These are phyloP conservation scores for Kwoniella newhampshirensis DNA, from an alignment of 768 basidiomycete species.

Conservation along the genomic window DNA sequence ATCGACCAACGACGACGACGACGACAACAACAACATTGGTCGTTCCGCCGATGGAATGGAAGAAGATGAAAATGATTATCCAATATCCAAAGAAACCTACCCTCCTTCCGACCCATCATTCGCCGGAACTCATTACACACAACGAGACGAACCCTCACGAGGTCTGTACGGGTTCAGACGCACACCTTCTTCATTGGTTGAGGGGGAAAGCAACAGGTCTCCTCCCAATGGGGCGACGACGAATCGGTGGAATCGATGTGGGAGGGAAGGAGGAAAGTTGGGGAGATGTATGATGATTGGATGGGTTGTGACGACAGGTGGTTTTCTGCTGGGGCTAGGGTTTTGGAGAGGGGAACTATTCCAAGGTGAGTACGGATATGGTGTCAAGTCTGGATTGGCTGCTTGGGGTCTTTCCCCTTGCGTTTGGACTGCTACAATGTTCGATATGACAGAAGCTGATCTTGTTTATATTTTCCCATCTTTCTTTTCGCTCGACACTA, in stretches of 20 bases:
- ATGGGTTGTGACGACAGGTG: slow-evolving; percentile 74
- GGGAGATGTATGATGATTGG: slow-evolving; percentile 41
- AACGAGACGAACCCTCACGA: not conserved
- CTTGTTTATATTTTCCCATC: slow-evolving; percentile 7
- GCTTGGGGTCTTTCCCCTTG: no score
- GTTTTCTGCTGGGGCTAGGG: slow-evolving; percentile 75
- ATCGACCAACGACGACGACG: no score
- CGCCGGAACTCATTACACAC: not conserved
- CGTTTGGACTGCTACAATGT: no score
- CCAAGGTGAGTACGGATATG: slow-evolving; percentile 71
- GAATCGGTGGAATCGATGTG: not conserved
- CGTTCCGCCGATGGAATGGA: no score
- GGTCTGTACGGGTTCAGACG: slow-evolving; percentile 9
- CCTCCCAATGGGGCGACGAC: not conserved
- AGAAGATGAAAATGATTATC: slow-evolving; percentile 5
- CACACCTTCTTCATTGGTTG: slow-evolving; percentile 4
- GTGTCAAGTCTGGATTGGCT: no score
- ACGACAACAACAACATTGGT: no score
- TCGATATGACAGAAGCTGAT: slow-evolving; percentile 1
- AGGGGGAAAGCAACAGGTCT: not conserved
- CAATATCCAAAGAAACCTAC: slow-evolving; percentile 5
- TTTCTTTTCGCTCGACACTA: not conserved
- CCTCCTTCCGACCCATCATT: not conserved
- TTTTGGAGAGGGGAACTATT: slow-evolving; percentile 82
- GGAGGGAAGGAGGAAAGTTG: slow-evolving; percentile 14